These are phyloP conservation scores for Platanthera zijinensis DNA, from an alignment of 106 monocot genomes.

Conservation along the genomic window DNA sequence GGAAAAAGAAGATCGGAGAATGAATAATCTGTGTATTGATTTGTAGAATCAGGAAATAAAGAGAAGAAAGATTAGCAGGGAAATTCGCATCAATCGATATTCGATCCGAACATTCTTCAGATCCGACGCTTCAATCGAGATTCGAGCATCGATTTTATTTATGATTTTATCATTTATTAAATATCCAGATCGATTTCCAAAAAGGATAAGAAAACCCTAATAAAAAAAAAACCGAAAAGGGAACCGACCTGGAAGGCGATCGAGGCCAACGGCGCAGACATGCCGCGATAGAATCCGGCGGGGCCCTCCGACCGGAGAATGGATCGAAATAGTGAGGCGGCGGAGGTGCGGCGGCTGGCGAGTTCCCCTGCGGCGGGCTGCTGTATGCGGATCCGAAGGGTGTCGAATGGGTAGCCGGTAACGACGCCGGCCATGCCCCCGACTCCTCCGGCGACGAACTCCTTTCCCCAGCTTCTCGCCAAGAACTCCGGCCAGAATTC, in stretches of 20 bases:
- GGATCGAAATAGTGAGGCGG: constrained; percentile 34
- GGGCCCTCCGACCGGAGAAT: constrained; percentile 75
- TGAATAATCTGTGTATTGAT: no score
- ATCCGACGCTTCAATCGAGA: neutral
- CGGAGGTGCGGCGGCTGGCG: constrained; percentile 20
- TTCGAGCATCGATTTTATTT: neutral
- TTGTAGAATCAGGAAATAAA: no score
- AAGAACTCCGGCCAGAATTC: constrained; percentile 96
- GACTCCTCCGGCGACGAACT: constrained; percentile 87
- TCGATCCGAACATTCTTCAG: neutral
- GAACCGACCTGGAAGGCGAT: constrained; percentile 68
- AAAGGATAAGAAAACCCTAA: no score
- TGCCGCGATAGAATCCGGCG: constrained; percentile 77
- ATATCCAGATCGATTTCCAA: neutral
- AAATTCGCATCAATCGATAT: neutral
- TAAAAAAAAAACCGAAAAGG: neutral
- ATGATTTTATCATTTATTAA: neutral
- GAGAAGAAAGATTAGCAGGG: no score
- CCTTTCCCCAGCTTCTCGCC: constrained; percentile 83
- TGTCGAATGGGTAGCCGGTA: constrained; percentile 81
- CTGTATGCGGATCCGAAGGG: constrained; percentile 74
- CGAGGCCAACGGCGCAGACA: constrained; percentile 81
- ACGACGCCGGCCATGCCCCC: constrained; percentile 97
- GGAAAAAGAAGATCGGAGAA: no score
- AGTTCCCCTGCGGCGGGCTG: constrained; percentile 31